Evolutionary conservation across 1,139 yeast genomes (phyloP).

Genomic region (Groenewaldozyma sp.): DNA sequence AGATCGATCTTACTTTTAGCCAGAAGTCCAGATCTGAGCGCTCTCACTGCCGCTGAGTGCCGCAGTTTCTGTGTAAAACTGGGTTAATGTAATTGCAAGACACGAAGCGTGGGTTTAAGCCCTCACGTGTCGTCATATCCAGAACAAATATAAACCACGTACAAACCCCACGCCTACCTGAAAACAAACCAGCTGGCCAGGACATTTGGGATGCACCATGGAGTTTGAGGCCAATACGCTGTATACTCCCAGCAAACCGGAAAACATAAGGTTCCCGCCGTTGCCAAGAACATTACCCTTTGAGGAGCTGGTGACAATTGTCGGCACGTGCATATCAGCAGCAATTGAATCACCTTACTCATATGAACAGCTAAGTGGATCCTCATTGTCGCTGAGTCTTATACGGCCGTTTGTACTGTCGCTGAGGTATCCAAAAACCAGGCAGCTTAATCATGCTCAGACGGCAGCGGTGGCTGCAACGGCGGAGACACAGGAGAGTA

Average conservation of each 20-base stretch:
- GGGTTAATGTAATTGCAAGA: too few species aligned
- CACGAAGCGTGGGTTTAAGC: too few species aligned
- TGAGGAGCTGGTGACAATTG: conserved; percentile 12
- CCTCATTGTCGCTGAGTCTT: conserved; percentile 16
- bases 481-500: too few species aligned
- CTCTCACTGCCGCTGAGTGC: too few species aligned
- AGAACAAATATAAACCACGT: too few species aligned
- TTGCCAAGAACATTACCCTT: conserved; percentile 12
- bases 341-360: conserved; percentile 23
- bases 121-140: too few species aligned
- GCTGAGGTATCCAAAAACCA: conserved; percentile 11
- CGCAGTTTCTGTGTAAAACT: too few species aligned
- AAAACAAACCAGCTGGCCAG: neutral
- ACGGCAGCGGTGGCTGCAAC: too few species aligned
- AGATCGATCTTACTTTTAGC: too few species aligned
- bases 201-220: conserved; percentile 3
- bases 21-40: too few species aligned
- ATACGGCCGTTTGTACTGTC: conserved; percentile 20
- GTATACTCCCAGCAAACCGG: neutral
- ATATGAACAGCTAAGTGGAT: conserved; percentile 19
- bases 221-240: conserved; percentile 5
- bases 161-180: too few species aligned
- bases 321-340: conserved; percentile 11
- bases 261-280: conserved; percentile 10
- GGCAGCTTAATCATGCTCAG: too few species aligned